Base-by-base conservation (phyloP, 176 grass and related monocot species). In the Guadua angustifolia region DNA sequence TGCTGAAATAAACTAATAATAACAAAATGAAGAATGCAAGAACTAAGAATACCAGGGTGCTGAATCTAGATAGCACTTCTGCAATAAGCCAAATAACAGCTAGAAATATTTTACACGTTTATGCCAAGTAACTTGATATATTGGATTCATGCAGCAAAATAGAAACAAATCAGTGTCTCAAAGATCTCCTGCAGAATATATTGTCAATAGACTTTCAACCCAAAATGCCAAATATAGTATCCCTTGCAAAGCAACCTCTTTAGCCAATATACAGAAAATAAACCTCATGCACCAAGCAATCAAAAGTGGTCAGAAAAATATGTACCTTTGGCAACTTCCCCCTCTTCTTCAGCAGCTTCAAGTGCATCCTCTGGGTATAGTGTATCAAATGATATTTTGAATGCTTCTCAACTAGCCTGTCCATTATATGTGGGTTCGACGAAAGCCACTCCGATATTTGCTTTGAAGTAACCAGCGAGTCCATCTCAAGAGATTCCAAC, bases 341-440 rank as follows among this genome's bases (percentile, higher is more conserved):
- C 84, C 71, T 93, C 80, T 95, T 98, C 84, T 98, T 98, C 75
- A 98, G 79, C 89, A 98, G 70, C 49, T 95, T 98, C 87, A 95
- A 87, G 62, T 95, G 95, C 93, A 98, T 90, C 85, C 95, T 90
- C 85, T 98, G 95, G 58, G 89, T 95, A 83, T 95, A 98, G 79
- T 98, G 95, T 72, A 94, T 93, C 86, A 95, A 87, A 86, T 98
- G 95, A 63, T 98, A 98, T 25, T 90, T 94, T 36, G 95, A 98
- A 81, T 95, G 95, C 89, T 95, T 98, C 82, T 93, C 87, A 33
- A 94, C 84, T 83, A 98, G 70, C 80, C 72, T 89, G 43, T 92
- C 85, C 56, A 91, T 84, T 78, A 93, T 85, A 25, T 85, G 83
- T 2, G 87, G 93, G 60, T 95, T 95, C 1, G 91, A 84, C 77